Percentiles rank a stretch among this genome's conserved stretches.
Evolutionary conservation across 2,329 filamentous ascomycete genomes (phyloP).

Genomic region (Trematosphaeria pertusa): DNA sequence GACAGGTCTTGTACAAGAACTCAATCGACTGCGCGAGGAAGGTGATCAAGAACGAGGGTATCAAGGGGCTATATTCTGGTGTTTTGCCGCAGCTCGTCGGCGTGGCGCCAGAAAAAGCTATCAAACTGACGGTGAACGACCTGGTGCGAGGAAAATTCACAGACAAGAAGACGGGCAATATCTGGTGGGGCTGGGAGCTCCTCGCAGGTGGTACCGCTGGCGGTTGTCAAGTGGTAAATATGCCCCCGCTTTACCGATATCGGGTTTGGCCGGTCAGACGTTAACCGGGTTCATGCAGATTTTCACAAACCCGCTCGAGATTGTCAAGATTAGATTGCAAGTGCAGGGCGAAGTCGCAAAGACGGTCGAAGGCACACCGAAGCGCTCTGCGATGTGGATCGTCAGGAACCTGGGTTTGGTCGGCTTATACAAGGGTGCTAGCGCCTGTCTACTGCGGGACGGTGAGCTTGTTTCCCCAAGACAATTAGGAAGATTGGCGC

Average conservation of each 20-base stretch:
- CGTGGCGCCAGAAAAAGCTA: constrained; percentile 98
- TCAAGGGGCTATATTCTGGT: constrained; percentile 89
- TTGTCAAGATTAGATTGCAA: constrained; percentile 98
- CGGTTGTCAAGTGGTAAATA: constrained; percentile 91
- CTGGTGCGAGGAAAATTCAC: constrained; percentile 79
- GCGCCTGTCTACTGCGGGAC: constrained; percentile 91
- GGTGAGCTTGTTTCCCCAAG: constrained; percentile 29
- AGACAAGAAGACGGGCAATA: constrained; percentile 74
- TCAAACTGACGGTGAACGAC: constrained; percentile 98
- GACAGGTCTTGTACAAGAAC: constrained; percentile 93
- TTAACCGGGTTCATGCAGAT: constrained; percentile 61
- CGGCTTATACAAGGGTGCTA: constrained; percentile 95
- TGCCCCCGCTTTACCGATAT: constrained; percentile 8
- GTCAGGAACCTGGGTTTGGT: constrained; percentile 92
- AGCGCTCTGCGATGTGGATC: constrained; percentile 97
- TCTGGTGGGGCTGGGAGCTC: constrained; percentile 75
- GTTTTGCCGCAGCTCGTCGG: constrained; percentile 94
- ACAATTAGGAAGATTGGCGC: constrained; percentile 4
- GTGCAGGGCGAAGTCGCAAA: constrained; percentile 96
- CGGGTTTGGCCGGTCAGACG: constrained; percentile 1
- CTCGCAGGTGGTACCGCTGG: constrained; percentile 89
- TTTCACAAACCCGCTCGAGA: constrained; percentile 97
- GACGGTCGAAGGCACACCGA: constrained; percentile 79
- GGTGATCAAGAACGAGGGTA: constrained; percentile 90
- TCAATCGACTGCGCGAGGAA: constrained; percentile 94